Base-by-base conservation (phyloP, 2,329 filamentous ascomycete genomes). In the Salinomyces thailandicus region DNA sequence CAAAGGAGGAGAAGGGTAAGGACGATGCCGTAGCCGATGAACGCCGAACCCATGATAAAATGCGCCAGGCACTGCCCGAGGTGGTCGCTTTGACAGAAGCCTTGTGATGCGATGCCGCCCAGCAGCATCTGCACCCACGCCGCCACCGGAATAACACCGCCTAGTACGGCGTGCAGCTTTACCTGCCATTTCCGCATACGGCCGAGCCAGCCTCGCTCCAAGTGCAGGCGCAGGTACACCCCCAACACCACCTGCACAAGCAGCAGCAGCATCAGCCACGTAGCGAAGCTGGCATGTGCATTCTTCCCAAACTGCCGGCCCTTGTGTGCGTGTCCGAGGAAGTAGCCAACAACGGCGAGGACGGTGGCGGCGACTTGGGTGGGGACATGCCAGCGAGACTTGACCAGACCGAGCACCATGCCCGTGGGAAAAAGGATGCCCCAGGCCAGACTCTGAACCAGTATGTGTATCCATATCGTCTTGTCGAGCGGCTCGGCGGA, bases 1-100 rank as follows among this genome's bases (percentile, higher is more conserved):
- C 91, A 85, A 5, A 95, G 67, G 20, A 96, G 73, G 14, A 95
- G 65, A 14, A 96, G 80, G 2, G 84, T 87, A 47, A 98, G 71
- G 24, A 94, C 59, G 37, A 95, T 81, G 18, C 85, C 91, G 54
- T 98, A 98, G 18, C 74, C 91, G 49, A 98, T 89, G 58, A 98
- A 98, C 1, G 89, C 87, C 48, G 83, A 81, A 30, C 91, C 91
- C 91, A 98, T 98, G 61, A 96, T 98, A 62, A 96, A 98, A 61
- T 98, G 91, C 1, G 91, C 91, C 28, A 84, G 65, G 62, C 91
- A 98, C 61, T 98, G 91, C 19, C 87, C 89, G 1, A 86, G 60
- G 55, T 98, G 89, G 39, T 96, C 87, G 36, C 72, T 85, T 48
- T 85, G 82, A 60, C 91, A 98, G 67, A 94, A 96, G 15, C 91